Conservation (phyloP, 208 protist genomes). For the Trichomonas vaginalis region DNA sequence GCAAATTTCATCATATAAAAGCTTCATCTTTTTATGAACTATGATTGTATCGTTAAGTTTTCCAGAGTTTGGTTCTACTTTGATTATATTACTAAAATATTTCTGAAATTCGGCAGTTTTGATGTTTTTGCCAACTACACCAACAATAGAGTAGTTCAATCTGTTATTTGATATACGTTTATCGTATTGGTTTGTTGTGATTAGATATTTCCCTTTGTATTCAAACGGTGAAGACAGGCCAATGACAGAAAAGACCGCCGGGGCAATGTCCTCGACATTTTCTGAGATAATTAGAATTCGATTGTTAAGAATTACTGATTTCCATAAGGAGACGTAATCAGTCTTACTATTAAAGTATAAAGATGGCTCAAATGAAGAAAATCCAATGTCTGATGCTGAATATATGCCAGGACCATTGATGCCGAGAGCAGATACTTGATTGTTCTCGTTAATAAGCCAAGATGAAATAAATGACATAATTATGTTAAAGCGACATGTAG, state of each 20-base stretch:
- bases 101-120: not conserved
- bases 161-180: not conserved
- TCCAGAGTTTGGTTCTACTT: not conserved
- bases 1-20: not conserved
- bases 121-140: not conserved
- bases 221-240: not conserved
- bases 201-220: not conserved
- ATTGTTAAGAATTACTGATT: not conserved
- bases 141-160: not conserved
- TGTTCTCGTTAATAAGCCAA: not conserved
- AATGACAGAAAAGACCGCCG: not conserved
- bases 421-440: not conserved
- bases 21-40: not conserved
- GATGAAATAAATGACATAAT: not conserved
- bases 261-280: not conserved
- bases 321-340: not conserved
- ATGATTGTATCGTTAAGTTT: not conserved
- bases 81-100: not conserved
- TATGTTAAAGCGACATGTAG: not conserved
- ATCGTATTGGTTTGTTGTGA: not conserved
- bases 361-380: not conserved
- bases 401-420: not conserved
- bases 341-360: not conserved
- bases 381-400: not conserved
- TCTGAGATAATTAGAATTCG: not conserved